phyloP scores from a whole-genome alignment of 176 grass and related monocot genomes.

The Luzula sylvatica region DNA sequence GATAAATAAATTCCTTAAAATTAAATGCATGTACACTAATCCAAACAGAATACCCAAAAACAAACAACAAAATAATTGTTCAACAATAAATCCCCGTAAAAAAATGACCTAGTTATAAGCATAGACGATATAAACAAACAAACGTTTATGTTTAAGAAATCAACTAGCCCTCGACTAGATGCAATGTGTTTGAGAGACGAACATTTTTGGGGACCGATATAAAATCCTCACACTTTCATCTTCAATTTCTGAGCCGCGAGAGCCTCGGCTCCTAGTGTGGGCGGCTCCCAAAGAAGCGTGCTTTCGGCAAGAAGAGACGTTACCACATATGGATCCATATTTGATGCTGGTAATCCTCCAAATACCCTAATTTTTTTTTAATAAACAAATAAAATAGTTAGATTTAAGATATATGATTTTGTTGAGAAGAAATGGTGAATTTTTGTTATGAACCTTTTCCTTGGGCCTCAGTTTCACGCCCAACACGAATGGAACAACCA shows the following conservation, averaged over 20 bases:
- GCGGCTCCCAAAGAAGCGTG: slow-evolving; percentile 80
- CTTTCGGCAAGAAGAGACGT: slow-evolving; percentile 77
- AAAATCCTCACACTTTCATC: slow-evolving; percentile 44
- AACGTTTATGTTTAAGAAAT: no score
- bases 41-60: no score
- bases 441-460: slow-evolving; percentile 66
- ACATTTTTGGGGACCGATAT: no score
- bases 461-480: slow-evolving; percentile 73
- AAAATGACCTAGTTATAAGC: no score
- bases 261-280: slow-evolving; percentile 72
- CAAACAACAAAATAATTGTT: no score
- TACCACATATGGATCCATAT: slow-evolving; percentile 95
- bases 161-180: no score
- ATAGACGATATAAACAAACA: no score
- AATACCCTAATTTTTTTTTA: slow-evolving; percentile 53
- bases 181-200: no score
- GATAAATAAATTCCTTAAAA: no score
- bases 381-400: background rate
- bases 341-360: slow-evolving; percentile 93
- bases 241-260: slow-evolving; percentile 76
- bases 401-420: slow-evolving; percentile 4
- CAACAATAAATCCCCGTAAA: no score
- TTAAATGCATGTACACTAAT: no score
- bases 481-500: slow-evolving; percentile 92
- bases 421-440: background rate